These are phyloP conservation scores for Artemisia tridentata DNA, from an alignment of 129 eudicot genomes.

Conservation along the genomic window DNA sequence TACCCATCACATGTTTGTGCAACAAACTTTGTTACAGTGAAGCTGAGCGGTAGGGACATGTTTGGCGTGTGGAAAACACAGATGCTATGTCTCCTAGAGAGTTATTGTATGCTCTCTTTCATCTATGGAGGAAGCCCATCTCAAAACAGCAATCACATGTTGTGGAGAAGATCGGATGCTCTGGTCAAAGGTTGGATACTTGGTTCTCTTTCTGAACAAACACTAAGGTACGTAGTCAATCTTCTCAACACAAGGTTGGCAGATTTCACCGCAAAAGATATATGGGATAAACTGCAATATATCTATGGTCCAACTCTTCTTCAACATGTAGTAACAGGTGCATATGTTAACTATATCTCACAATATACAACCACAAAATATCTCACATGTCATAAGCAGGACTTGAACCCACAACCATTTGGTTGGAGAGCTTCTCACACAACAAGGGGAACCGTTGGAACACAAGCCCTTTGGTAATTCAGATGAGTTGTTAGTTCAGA, in stretches of 20 bases:
- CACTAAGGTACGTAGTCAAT: background rate
- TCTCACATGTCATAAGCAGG: too few relatives aligned
- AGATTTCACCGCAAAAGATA: conserved; percentile 25
- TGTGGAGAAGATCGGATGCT: conserved; percentile 25
- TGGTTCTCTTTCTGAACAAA: conserved; percentile 18
- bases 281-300: conserved; percentile 16
- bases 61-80: conserved; percentile 13
- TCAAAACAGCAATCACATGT: background rate
- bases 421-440: too few relatives aligned
- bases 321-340: background rate
- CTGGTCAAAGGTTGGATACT: conserved; percentile 25
- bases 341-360: too few relatives aligned
- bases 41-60: conserved; percentile 1
- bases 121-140: background rate
- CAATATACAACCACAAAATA: too few relatives aligned
- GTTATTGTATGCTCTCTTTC: conserved; percentile 17
- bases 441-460: too few relatives aligned
- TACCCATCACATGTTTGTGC: conserved; percentile 24
- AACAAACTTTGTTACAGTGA: conserved; percentile 9
- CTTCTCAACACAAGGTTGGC: background rate
- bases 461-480: too few relatives aligned
- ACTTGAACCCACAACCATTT: too few relatives aligned
- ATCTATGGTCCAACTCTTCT: background rate
- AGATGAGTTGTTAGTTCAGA: too few relatives aligned
- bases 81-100: conserved; percentile 23